phyloP scores from a whole-genome alignment of 192 early-diverging fungal species.

The Cetraspora pellucida region DNA sequence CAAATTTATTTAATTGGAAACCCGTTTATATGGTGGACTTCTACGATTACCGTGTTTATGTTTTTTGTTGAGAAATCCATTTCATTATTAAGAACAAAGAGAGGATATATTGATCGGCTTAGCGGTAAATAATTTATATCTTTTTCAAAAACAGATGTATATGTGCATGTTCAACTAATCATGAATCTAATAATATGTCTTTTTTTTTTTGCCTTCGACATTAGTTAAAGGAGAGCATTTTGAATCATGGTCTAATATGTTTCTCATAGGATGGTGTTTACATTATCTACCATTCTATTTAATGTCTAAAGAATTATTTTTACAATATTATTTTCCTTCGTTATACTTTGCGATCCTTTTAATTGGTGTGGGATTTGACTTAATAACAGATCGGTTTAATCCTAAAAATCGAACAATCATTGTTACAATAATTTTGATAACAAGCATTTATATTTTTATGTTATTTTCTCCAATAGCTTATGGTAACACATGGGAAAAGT shows the following conservation, averaged over 20 bases:
- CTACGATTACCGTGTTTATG: slow-evolving; percentile 55
- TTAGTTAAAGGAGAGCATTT: slow-evolving; percentile 51
- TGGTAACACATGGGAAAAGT: slow-evolving; percentile 73
- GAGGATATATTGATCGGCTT: slow-evolving; percentile 52
- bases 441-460: slow-evolving; percentile 67
- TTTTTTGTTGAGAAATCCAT: slow-evolving; percentile 61
- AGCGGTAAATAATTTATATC: not conserved
- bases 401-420: slow-evolving; percentile 54
- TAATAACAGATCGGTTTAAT: slow-evolving; percentile 64
- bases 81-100: slow-evolving; percentile 58
- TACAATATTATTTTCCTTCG: slow-evolving; percentile 93
- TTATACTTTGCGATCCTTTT: slow-evolving; percentile 85
- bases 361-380: slow-evolving; percentile 72
- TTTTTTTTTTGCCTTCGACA: no score
- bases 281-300: slow-evolving; percentile 91
- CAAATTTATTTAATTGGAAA: slow-evolving; percentile 94
- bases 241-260: slow-evolving; percentile 63
- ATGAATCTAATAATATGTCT: no score
- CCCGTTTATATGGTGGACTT: slow-evolving; percentile 81
- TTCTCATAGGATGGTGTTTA: slow-evolving; percentile 74
- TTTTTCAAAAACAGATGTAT: no score
- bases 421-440: slow-evolving; percentile 50
- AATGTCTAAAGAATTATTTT: slow-evolving; percentile 89
- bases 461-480: slow-evolving; percentile 81
- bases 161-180: no score